Evolutionary conservation across 441 rosid genomes (phyloP), one percentile per base, ranked within the genome.

Genomic region (Monsonia emarginata): DNA sequence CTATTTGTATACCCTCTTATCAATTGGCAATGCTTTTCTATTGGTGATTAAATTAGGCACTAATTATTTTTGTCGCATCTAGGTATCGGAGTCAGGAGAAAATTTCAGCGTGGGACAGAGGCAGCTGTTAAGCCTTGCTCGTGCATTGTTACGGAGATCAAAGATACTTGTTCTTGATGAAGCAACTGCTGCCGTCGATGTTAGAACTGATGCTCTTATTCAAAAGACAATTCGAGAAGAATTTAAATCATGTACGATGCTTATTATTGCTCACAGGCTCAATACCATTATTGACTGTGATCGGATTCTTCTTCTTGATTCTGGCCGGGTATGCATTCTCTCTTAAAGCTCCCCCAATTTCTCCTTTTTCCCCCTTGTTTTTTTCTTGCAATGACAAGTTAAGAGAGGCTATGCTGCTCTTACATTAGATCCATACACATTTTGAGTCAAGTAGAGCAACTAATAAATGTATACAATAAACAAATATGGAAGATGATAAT

Each of bases 171-270:
- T 92, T 46, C 98, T 92, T 36, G 98, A 92, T 74, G 98, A 92
- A 82, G 98, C 98, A 67, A 92, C 98, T 73, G 96, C 96, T 25
- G 95, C 98, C 52, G 98, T 92, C 59, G 98, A 92, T 69, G 98
- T 92, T 27, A 81, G 98, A 74, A 92, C 98, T 2, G 98, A 92
- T 73, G 91, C 94, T 71, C 90, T 92, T 68, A 88, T 92, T 68
- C 98, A 92, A 81, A 89, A 85, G 79, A 89, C 98, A 10, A 92
- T 92, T 65, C 83, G 96, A 27, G 96, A 92, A 80, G 98, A 90
- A 73, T 92, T 92, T 76, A 88, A 80, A 79, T 79, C 91, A n/a
- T 92, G 98, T 78, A 89, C 98, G 2, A 92, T 92, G 98, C 83
- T 92, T 48, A 82, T 90, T 48, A 89, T 92, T 70, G 98, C 98